Base-by-base conservation (phyloP, 805 yeast genomes). In the Lipomyces anomalus region DNA sequence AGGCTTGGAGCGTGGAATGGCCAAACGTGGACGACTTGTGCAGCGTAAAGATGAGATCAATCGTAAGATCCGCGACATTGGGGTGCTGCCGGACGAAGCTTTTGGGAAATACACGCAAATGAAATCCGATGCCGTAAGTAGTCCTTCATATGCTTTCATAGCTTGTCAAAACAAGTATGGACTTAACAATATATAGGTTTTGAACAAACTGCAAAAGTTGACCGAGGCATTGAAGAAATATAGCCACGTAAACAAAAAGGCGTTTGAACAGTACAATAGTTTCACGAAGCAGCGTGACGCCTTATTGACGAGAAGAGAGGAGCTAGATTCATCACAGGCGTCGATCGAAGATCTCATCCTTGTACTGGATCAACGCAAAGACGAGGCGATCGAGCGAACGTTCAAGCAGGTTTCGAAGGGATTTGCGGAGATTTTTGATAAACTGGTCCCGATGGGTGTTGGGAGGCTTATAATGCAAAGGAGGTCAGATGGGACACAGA, bases 61-160 rank as follows among this genome's bases (percentile, higher is more conserved):
- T 52, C 76, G 73, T 48, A 84, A 78, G 58, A 80, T 88, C 24
- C 72, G 89, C 50, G 95, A 84, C 35, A 66, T 89, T 34, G 97
- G 97, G n/a, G 84, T 84, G 3, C 68, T 90, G 16, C 90, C 96
- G 0, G 96, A 88, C 57, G 88, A 84, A 43, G 88, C 92, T 0
- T 79, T 85, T 53, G 71, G 71, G 11, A 59, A 64, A 28, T 76
- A 71, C 57, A 72, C 70, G 29, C 61, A 66, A 29, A 56, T 67
- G 17, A 60, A 67, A 2, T 76, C 86, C 7, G 78, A 76, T 32
- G 70, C 72, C 4, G 63, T 89, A 26, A 63, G 84, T 40, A 57
- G 62, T 13, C 67, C 48, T 6, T 26, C 30, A n/a, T n/a, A n/a
- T n/a, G n/a, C n/a, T n/a, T n/a, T n/a, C n/a, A n/a, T n/a, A n/a